Evolutionary conservation across 2,329 filamentous ascomycete genomes (phyloP).

Genomic region (Apiospora sp.): DNA sequence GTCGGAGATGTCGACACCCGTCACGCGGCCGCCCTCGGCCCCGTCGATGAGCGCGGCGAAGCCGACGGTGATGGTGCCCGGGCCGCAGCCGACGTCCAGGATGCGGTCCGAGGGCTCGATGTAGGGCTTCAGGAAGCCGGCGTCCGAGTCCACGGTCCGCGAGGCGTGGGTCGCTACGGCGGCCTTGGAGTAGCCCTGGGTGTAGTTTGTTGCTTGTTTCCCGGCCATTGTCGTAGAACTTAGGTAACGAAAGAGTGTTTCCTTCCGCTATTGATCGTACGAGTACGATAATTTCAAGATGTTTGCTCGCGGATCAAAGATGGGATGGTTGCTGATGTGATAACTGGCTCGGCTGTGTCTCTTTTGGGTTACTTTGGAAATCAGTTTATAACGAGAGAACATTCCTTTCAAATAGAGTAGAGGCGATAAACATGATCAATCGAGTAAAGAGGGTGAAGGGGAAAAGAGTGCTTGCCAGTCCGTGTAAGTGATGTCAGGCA

Average conservation of each 20-base stretch:
- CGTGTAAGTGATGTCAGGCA: background rate
- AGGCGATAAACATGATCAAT: background rate
- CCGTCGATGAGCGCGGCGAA: constrained; percentile 47
- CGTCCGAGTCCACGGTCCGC: constrained; percentile 53
- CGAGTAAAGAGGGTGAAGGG: background rate
- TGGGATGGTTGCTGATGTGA: too few species aligned
- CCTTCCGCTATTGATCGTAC: too few species aligned
- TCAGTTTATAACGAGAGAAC: too few species aligned
- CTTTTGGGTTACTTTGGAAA: background rate
- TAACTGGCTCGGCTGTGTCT: too few species aligned
- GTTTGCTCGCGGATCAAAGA: background rate
- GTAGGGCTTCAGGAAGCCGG: constrained; percentile 51
- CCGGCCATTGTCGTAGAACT: background rate
- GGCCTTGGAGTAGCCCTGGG: constrained; percentile 49
- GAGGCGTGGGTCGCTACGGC: constrained; percentile 48
- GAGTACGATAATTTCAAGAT: too few species aligned
- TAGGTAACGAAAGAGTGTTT: background rate
- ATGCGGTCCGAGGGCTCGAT: constrained; percentile 48
- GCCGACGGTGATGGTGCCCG: constrained; percentile 56
- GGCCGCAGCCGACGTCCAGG: constrained; percentile 58
- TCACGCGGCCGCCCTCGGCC: constrained; percentile 35
- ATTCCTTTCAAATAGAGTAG: too few species aligned
- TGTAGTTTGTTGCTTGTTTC: constrained; percentile 36
- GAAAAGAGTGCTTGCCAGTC: background rate
- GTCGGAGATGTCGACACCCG: constrained; percentile 48